Evolutionary conservation across 2,329 filamentous ascomycete genomes (phyloP).

Genomic region (Sordariomycetes sp.): DNA sequence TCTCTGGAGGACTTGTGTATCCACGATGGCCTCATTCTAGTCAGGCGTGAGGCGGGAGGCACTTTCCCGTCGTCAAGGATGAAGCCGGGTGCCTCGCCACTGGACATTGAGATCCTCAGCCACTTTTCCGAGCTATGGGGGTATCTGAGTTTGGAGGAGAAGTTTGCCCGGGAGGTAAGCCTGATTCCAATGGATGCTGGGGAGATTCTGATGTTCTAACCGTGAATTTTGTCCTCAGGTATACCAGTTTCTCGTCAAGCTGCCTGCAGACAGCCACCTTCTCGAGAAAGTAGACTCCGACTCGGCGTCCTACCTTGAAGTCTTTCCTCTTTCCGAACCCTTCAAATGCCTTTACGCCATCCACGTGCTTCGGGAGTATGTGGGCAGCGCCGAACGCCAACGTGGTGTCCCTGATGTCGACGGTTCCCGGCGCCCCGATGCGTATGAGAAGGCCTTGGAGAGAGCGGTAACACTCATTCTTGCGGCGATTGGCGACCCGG

Average conservation of each 20-base stretch:
- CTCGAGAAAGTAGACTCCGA: constrained; percentile 46
- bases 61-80: constrained; percentile 29
- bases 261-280: constrained; percentile 57
- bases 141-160: constrained; percentile 64
- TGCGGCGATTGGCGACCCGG: constrained; percentile 47
- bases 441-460: constrained; percentile 23
- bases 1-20: constrained; percentile 61
- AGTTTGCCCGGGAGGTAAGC: constrained; percentile 54
- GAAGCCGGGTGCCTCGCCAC: constrained; percentile 40
- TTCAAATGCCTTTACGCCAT: constrained; percentile 67
- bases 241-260: constrained; percentile 57
- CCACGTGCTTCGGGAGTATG: constrained; percentile 53
- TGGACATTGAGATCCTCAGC: constrained; percentile 70
- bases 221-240: constrained; percentile 31
- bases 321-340: constrained; percentile 60
- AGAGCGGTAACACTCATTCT: constrained; percentile 44
- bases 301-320: constrained; percentile 39
- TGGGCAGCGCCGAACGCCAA: constrained; percentile 30
- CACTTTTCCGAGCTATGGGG: constrained; percentile 80
- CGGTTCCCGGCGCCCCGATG: constrained; percentile 11
- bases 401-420: constrained; percentile 6
- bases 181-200: not conserved
- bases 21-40: constrained; percentile 52
- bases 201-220: not conserved
- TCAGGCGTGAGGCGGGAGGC: constrained; percentile 46